Base-by-base conservation (phyloP, 2,329 filamentous ascomycete species). In the Tolypocladium ophioglossoides region DNA sequence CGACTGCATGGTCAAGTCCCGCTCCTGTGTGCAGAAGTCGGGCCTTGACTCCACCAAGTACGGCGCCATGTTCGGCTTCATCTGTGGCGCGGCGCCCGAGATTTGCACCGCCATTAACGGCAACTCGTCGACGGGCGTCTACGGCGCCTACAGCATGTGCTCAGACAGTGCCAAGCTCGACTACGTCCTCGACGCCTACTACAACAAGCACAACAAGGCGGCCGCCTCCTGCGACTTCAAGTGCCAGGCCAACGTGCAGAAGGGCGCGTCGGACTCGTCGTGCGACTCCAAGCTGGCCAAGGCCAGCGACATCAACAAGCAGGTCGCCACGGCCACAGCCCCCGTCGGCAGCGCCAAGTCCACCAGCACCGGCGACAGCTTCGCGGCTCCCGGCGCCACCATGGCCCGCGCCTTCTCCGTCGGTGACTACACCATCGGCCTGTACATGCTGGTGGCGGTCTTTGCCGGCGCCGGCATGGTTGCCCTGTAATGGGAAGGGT, bases 81-180 rank as follows among this genome's bases (percentile, higher is more conserved):
- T 92, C 70, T 94, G 89, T 72, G 85, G 83, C 54, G 64, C 72
- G 47, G 68, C 76, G 56, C 67, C 71, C 48, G 65, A 69, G 38
- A 77, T 79, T 61, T 94, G 89, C 72, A 72, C 70, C 27, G 88
- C 85, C 53, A 90, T 94, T 71, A 74, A 71, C 59, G 78, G 55
- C 62, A 70, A 73, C 54, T 70, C 74, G 44, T 77, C 74, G 11
- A 76, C 78, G n/a, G 58, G 58, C 41, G 54, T 54, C 16, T 94
- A 88, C 69, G 89, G 89, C 61, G 80, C 87, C 52, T 90, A 88
- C 77, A 82, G 83, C 70, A 89, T 90, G 83, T 94, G 89, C 77
- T 75, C 77, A 62, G 65, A 80, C 63, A 77, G 78, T 61, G 77
- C 89, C 71, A 82, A 91, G 78, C 81, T 94, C 44, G 81, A 81